Evolutionary conservation across 2,329 filamentous ascomycete species (phyloP), one percentile per base, ranked within the genome.

Genomic region (Ciborinia camelliae): DNA sequence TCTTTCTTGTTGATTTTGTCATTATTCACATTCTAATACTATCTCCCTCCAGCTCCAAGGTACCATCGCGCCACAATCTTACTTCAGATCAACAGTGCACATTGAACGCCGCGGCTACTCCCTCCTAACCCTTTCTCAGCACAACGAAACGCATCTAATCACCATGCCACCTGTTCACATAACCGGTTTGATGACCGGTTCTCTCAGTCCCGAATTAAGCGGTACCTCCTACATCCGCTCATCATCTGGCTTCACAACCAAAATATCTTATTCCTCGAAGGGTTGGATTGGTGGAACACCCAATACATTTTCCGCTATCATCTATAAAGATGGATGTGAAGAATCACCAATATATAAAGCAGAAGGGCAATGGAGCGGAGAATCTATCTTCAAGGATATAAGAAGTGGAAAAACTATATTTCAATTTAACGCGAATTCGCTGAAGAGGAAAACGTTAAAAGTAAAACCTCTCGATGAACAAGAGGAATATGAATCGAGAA

Each of bases 201-300:
- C 89, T 7, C 92, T 95, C 2, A 96, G 92, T 73, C 89, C 97
- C 69, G 95, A 99, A 78, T 84, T 98, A 51, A 92, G 96, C 73
- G 89, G 89, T 72, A 85, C 84, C 65, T 92, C 90, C 70, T 91
- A 90, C 78, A 97, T 99, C 71, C 85, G 86, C 65, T 95, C 91
- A 68, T 95, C 90, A 15, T 90, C 88, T 1, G 94, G 95, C 61
- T 97, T 89, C 79, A 90, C 92, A 6, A 85, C 91, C 68, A 92
- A 91, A 79, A 90, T 98, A 73, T 91, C 97, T 76, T 99, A 96
- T 80, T 89, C 86, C 64, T 92, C 92, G 73, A 94, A 91, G 77
- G 94, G 94, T 61, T 99, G 94, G 94, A 78, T 99, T 6, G 91
- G 90, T 51, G 95, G 94, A 71, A 96, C 95, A 82, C 96, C 96